Evolutionary conservation across 495 filamentous ascomycete species (phyloP).

Genomic region (Thozetella sp.): DNA sequence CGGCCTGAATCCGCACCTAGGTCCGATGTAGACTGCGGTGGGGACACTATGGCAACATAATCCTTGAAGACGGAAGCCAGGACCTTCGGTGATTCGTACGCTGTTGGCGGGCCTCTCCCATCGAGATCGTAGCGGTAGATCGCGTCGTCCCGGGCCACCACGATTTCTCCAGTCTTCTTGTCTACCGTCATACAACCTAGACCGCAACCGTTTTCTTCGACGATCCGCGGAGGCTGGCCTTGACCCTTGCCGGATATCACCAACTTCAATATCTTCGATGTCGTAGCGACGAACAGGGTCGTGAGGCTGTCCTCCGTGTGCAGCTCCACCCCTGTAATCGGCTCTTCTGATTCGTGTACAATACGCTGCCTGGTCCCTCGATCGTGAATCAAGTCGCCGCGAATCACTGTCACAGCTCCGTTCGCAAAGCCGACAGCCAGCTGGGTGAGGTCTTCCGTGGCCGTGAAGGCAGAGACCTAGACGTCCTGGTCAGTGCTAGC

Average conservation of each 20-base stretch:
- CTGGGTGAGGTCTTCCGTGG: constrained; percentile 84
- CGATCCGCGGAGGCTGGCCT: constrained; percentile 81
- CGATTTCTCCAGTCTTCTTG: constrained; percentile 74
- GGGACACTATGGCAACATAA: constrained; percentile 87
- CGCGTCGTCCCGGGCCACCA: constrained; percentile 91
- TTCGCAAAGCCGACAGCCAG: constrained; percentile 95
- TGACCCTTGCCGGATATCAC: constrained; percentile 85
- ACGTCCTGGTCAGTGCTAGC: constrained; percentile 7
- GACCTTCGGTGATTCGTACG: constrained; percentile 88
- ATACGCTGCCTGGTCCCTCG: constrained; percentile 94
- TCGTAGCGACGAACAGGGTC: constrained; percentile 90
- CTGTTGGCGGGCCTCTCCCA: constrained; percentile 82
- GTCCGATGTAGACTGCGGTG: constrained; percentile 53
- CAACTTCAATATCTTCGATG: constrained; percentile 82
- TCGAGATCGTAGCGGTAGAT: constrained; percentile 89
- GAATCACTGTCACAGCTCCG: constrained; percentile 88
- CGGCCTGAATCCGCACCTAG: constrained; percentile 56
- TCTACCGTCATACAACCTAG: constrained; percentile 93
- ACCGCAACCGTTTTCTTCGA: constrained; percentile 88
- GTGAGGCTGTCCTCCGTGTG: constrained; percentile 63
- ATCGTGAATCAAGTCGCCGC: constrained; percentile 94
- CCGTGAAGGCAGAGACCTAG: constrained; percentile 87
- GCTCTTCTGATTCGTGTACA: constrained; percentile 96
- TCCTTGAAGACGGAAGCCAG: constrained; percentile 79
- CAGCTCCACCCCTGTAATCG: constrained; percentile 87